A percentile compares a stretch with the other conserved stretches of the same genome.
These are phyloP conservation scores for Digitaria exilis DNA, from an alignment of 202 grass and related monocot species.

Conservation along the genomic window DNA sequence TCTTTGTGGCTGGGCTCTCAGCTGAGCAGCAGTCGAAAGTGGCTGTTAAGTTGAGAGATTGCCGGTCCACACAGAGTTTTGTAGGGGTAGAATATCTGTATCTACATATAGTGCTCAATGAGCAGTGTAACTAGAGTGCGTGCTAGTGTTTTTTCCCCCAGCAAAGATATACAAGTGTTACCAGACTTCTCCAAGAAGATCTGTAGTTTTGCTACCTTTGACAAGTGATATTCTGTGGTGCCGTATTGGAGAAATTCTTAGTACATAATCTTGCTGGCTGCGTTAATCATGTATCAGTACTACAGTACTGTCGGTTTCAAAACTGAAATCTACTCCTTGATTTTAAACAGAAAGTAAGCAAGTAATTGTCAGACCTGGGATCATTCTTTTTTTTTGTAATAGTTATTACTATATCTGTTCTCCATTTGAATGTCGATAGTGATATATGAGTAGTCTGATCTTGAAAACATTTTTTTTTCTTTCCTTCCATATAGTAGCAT, in stretches of 20 bases:
- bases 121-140: slow-evolving; percentile 33
- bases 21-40: slow-evolving; percentile 18
- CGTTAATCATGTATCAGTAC: not conserved
- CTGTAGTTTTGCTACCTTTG: not conserved
- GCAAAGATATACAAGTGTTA: slow-evolving; percentile 7
- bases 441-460: no score
- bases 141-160: not conserved
- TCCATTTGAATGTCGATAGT: no score
- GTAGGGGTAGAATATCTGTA: slow-evolving; percentile 42
- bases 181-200: not conserved
- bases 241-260: not conserved
- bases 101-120: slow-evolving; percentile 26
- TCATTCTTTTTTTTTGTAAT: no score
- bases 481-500: no score
- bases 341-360: not conserved
- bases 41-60: slow-evolving; percentile 27
- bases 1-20: slow-evolving; percentile 44
- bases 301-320: not conserved
- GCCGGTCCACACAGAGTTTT: slow-evolving; percentile 40
- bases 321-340: no score
- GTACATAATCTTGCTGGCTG: not conserved
- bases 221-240: not conserved
- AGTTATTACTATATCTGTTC: no score
- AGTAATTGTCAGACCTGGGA: no score
- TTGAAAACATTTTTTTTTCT: no score